Evolutionary conservation across 768 basidiomycete genomes (phyloP).

Genomic region (Psilocybe sp.): DNA sequence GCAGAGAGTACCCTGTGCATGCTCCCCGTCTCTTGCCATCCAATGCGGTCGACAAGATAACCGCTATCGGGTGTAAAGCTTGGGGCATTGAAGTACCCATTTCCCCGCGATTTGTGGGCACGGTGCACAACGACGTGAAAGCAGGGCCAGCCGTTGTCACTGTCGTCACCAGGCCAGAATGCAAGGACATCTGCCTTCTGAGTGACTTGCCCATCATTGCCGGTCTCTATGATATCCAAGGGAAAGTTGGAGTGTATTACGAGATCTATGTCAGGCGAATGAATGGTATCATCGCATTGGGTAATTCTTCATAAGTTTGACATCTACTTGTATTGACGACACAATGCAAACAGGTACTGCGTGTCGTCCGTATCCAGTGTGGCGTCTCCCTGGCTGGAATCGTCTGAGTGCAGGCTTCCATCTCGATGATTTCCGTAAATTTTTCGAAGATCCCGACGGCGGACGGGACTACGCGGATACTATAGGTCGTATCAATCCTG

Average conservation of each 20-base stretch:
- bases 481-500: constrained; percentile 30
- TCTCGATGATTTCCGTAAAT: constrained; percentile 70
- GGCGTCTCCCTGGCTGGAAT: constrained; percentile 73
- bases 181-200: constrained; percentile 51
- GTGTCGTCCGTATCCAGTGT: constrained; percentile 62
- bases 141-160: constrained; percentile 29
- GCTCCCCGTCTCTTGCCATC: constrained; percentile 50
- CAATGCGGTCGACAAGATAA: constrained; percentile 49
- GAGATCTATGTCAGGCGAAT: constrained; percentile 56
- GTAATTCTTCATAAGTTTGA: constrained; percentile 24
- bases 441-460: constrained; percentile 66
- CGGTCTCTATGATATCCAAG: constrained; percentile 56
- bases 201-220: constrained; percentile 60
- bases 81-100: constrained; percentile 50
- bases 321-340: background rate
- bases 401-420: constrained; percentile 62
- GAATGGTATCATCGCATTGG: constrained; percentile 60
- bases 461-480: constrained; percentile 52
- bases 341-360: constrained; percentile 51
- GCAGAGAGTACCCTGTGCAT: constrained; percentile 34
- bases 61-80: constrained; percentile 39
- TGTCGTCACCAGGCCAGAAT: constrained; percentile 39
- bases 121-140: constrained; percentile 37
- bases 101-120: constrained; percentile 42
- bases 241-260: constrained; percentile 59